These are phyloP conservation scores for Brettanomyces nanus DNA, from an alignment of 805 yeast species.

Conservation along the genomic window DNA sequence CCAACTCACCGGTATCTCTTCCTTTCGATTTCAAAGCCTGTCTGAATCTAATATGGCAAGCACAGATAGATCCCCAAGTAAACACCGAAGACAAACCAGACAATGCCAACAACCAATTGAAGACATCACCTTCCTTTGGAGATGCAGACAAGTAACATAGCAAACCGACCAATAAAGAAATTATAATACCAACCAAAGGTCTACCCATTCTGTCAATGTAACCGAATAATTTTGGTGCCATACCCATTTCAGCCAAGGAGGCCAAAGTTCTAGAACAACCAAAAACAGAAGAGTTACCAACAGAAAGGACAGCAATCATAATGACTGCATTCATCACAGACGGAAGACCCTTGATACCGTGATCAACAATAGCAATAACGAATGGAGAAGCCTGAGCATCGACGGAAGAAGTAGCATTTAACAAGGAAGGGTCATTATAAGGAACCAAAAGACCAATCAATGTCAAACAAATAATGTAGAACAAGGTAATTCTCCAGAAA, in stretches of 20 bases:
- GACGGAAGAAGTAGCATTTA: conserved; percentile 38
- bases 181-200: conserved; percentile 59
- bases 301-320: conserved; percentile 63
- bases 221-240: conserved; percentile 53
- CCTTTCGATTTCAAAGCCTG: conserved; percentile 58
- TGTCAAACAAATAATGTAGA: conserved; percentile 43
- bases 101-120: conserved; percentile 69
- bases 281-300: conserved; percentile 68
- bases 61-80: conserved; percentile 71
- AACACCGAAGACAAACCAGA: conserved; percentile 72
- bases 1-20: conserved; percentile 57
- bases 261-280: conserved; percentile 67
- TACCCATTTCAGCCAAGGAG: conserved; percentile 62
- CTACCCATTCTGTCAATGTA: conserved; percentile 74
- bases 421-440: conserved; percentile 35
- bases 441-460: conserved; percentile 49
- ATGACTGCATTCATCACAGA: conserved; percentile 70
- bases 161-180: conserved; percentile 47
- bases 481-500: conserved; percentile 48
- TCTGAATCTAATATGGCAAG: conserved; percentile 65
- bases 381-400: conserved; percentile 66
- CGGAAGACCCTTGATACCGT: conserved; percentile 58
- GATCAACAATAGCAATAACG: conserved; percentile 59
- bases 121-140: conserved; percentile 45
- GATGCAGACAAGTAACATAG: conserved; percentile 60